Base-by-base conservation (phyloP, 2,329 filamentous ascomycete genomes). In the Microthyrium microscopicum region DNA sequence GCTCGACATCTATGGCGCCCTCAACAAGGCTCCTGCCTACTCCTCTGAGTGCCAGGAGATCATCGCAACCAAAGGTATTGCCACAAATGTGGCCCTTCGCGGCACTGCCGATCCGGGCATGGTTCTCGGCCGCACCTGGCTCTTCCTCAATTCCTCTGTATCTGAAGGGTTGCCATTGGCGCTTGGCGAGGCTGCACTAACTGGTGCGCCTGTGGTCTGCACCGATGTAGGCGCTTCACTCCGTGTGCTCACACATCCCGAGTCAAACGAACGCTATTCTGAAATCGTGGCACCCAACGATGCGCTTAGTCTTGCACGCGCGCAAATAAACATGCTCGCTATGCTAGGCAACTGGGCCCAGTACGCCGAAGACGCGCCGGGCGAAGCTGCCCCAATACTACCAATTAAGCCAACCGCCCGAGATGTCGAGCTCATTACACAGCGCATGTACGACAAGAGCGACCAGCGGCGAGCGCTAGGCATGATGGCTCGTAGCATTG, bases 261-360 rank as follows among this genome's bases (percentile, higher is more conserved):
- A 59, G 7, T 45, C 49, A 17, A 52, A 51, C 27, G 53, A 54
- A 35, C 54, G 61, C 18, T 76, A 69, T 53, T 70, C 68, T 40
- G 70, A 69, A 37, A 67, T 76, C 4, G 70, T 76, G 3, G 66
- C 71, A 11, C 72, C 71, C 3, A 76, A 76, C 42, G 72, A 77
- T 46, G 62, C 70, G 4, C 60, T 61, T 24, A 63, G 66, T 4
- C 56, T 77, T 2, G 72, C 71, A 2, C 58, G 64, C 17, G 72
- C 72, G 1, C 72, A 77, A 43, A 66, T 77, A 40, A 66, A 66
- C 36, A 61, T 76, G 42, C 58, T 77, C 9, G 68, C 62, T 5
- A 63, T 77, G 56, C 52, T 73, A 1, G 71, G 68, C 4, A 64
- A 72, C 44, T 77, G 70, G 70, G 56, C 61, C 34, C 53, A 65